A percentile compares a stretch with the other conserved stretches of the same genome.
Evolutionary conservation across 2,329 filamentous ascomycete species (phyloP).

Genomic region (Sporothrix protearum): DNA sequence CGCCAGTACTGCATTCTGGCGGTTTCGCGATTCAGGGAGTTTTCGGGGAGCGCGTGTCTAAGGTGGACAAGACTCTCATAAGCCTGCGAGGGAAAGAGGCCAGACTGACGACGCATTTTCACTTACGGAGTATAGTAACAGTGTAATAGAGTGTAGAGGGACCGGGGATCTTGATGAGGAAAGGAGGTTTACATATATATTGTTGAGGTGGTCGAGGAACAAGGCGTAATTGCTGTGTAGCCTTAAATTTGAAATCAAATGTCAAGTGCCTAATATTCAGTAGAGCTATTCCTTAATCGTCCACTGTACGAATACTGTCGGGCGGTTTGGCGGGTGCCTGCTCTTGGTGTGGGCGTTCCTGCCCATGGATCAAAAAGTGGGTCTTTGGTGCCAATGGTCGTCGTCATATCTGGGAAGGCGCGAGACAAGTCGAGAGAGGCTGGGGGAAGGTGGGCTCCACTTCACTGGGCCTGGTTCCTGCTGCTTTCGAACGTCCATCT

Average conservation of each 20-base stretch:
- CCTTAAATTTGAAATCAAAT: neutral
- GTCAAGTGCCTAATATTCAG: too few relatives aligned
- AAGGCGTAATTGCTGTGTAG: neutral
- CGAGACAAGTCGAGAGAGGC: constrained; percentile 25
- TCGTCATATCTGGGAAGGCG: constrained; percentile 26
- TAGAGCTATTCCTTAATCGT: neutral
- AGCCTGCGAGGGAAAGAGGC: neutral
- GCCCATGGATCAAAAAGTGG: constrained; percentile 23
- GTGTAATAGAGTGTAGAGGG: neutral
- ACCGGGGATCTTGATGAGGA: neutral
- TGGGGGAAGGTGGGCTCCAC: constrained; percentile 22
- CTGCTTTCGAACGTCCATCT: constrained; percentile 19
- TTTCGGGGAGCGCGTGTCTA: neutral
- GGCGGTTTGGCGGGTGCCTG: constrained; percentile 17
- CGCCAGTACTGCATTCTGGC: constrained; percentile 22
- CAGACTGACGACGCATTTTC: neutral
- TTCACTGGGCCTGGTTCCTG: constrained; percentile 20
- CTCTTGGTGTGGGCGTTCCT: neutral
- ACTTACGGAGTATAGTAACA: neutral
- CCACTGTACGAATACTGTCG: too few relatives aligned
- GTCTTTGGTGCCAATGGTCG: constrained; percentile 6
- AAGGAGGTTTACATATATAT: neutral
- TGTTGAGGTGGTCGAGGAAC: neutral
- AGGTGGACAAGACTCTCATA: neutral
- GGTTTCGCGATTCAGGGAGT: constrained; percentile 25